These are phyloP conservation scores for Talaromyces adpressus DNA, from an alignment of 495 filamentous ascomycete species.

Conservation along the genomic window DNA sequence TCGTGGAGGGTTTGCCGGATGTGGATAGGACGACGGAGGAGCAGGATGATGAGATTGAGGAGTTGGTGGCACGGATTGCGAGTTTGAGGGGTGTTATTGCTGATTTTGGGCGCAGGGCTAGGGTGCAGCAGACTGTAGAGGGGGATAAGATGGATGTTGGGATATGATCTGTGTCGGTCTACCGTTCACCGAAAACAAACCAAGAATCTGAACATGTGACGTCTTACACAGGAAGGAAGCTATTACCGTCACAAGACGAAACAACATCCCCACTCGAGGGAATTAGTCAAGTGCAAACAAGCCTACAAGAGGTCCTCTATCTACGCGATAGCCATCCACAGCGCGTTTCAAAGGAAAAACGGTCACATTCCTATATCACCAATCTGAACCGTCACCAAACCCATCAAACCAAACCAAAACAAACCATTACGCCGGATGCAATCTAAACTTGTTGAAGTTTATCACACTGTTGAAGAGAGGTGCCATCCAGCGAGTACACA, in stretches of 20 bases:
- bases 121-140: background rate
- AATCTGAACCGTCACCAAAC: background rate
- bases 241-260: background rate
- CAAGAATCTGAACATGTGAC: background rate
- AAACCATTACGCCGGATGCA: conserved; percentile 1
- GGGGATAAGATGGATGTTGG: conserved; percentile 6
- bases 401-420: background rate
- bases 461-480: conserved; percentile 8
- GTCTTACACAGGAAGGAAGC: background rate
- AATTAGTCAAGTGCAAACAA: background rate
- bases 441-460: conserved; percentile 6
- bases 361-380: background rate
- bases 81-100: conserved; percentile 49
- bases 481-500: background rate
- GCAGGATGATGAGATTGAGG: conserved; percentile 71
- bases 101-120: conserved; percentile 35
- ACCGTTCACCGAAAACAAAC: background rate
- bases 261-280: too few relatives aligned
- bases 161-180: background rate
- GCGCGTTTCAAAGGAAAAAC: background rate
- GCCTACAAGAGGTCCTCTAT: background rate
- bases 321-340: background rate
- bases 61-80: conserved; percentile 60
- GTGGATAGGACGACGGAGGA: conserved; percentile 64
- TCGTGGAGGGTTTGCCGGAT: conserved; percentile 66